Evolutionary conservation across 2,329 filamentous ascomycete genomes (phyloP), one percentile per base, ranked within the genome.

Genomic region (Dichotomopilus funicola): DNA sequence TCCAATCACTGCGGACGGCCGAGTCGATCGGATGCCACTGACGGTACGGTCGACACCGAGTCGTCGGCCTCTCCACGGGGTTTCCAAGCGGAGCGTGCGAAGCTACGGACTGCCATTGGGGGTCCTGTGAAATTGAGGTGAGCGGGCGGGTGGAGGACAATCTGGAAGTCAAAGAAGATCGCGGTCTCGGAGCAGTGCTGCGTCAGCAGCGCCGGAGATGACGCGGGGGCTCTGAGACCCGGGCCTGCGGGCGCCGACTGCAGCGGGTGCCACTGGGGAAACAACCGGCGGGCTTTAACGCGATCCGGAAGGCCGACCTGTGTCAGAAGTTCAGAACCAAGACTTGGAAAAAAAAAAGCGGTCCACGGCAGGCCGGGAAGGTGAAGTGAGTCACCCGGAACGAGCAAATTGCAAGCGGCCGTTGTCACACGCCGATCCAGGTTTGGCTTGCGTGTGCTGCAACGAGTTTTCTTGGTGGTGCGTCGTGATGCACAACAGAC

Each of bases 221-320:
- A 48, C 51, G 44, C 8, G 44, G 37, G 36, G 27, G 31, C 35
- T n/a, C 36, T 27, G 6, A 11, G 19, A 36, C 12, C 13, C 34
- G 10, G 37, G 27, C 9, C 11, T 13, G 11, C 11, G 37, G 36
- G n/a, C 10, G 36, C 9, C 33, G 27, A 41, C 37, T 36, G 37
- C 10, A 8, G 37, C 37, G 37, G 8, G 12, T 42, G 40, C 19
- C 19, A 27, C 19, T 27, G 6, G 40, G 37, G 10, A 7, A 33
- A 43, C 12, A 33, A 8, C 13, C 31, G 41, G n/a, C 45, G 35
- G 2, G 33, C 2, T 5, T 49, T 54, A 45, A 49, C 46, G 52
- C 40, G 47, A 54, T 54, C 35, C 35, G 53, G 53, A 54, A 54
- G 53, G 53, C 40, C 43, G 33, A 36, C 33, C 11, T 6, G 6